phyloP scores from a whole-genome alignment of 140 eudicot genomes.

The Bidens hawaiensis region DNA sequence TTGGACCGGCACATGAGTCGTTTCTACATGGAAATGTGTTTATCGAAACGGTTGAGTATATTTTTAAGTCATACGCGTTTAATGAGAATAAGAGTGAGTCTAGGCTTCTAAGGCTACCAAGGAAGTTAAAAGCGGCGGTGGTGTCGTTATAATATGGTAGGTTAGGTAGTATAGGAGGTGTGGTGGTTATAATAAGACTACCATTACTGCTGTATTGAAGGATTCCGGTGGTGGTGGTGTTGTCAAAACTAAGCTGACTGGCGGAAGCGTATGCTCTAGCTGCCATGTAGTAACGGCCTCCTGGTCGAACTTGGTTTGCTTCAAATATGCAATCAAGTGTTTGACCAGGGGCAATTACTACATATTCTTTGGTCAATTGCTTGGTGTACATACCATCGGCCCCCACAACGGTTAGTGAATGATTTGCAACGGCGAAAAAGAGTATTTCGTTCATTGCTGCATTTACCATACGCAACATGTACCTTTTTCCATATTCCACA shows the following conservation, averaged over 20 bases:
- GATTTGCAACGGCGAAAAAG: constrained; percentile 51
- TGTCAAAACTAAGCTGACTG: constrained; percentile 4
- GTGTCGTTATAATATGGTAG: constrained; percentile 42
- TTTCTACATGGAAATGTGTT: constrained; percentile 41
- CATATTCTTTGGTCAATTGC: constrained; percentile 25
- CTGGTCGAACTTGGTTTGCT: constrained; percentile 39
- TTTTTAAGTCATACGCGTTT: neutral
- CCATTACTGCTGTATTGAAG: constrained; percentile 21
- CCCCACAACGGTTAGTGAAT: constrained; percentile 53
- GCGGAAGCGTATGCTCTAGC: constrained; percentile 31
- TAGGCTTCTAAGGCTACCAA: constrained; percentile 26
- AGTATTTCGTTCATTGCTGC: constrained; percentile 47
- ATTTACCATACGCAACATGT: constrained; percentile 54
- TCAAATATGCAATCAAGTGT: constrained; percentile 53
- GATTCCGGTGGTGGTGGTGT: constrained; percentile 54
- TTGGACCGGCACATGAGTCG: constrained; percentile 38
- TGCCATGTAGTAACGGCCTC: constrained; percentile 55
- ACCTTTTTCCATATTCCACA: constrained; percentile 47
- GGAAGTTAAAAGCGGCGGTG: constrained; percentile 22
- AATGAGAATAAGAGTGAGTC: constrained; percentile 30
- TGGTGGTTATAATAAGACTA: neutral
- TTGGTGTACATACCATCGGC: constrained; percentile 55
- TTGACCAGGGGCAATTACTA: constrained; percentile 59
- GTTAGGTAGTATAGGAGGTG: constrained; percentile 25
- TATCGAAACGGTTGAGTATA: constrained; percentile 38